Percentiles rank a stretch among this genome's conserved stretches.
These are phyloP conservation scores for Mycena metata DNA, from an alignment of 768 basidiomycete species.

Conservation along the genomic window DNA sequence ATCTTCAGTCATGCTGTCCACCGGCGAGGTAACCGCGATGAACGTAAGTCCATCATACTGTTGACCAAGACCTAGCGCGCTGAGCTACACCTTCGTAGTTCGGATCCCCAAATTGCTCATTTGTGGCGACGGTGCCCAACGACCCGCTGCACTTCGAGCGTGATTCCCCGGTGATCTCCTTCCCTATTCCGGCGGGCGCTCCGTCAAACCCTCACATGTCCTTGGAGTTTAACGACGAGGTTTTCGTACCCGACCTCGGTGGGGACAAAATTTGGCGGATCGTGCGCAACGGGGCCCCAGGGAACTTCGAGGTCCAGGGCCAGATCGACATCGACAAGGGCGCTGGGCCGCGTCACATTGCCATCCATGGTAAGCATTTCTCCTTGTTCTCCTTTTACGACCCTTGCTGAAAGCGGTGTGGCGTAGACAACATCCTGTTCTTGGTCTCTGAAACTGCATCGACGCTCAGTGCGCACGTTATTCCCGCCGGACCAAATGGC, in stretches of 20 bases:
- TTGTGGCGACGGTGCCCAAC: constrained; percentile 54
- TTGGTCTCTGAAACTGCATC: constrained; percentile 66
- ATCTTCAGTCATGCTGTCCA: constrained; percentile 53
- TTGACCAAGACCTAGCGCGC: background rate
- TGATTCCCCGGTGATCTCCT: constrained; percentile 58
- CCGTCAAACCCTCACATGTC: constrained; percentile 75
- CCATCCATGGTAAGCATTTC: constrained; percentile 57
- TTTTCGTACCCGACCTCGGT: constrained; percentile 74
- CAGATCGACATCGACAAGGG: constrained; percentile 65
- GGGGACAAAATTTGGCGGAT: constrained; percentile 77
- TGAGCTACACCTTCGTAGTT: constrained; percentile 42
- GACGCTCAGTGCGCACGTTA: constrained; percentile 64
- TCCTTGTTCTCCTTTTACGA: constrained; percentile 57
- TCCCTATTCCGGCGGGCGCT: constrained; percentile 57
- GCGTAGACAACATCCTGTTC: constrained; percentile 62
- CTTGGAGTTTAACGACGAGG: constrained; percentile 62
- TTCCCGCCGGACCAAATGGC: constrained; percentile 63
- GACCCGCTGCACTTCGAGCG: constrained; percentile 54
- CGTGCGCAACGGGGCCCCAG: constrained; percentile 54
- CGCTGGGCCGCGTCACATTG: constrained; percentile 74
- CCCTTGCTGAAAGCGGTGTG: constrained; percentile 63
- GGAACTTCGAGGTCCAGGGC: constrained; percentile 67
- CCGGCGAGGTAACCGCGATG: constrained; percentile 68
- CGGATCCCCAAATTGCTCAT: constrained; percentile 52
- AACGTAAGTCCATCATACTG: constrained; percentile 56